Evolutionary conservation across 2,329 filamentous ascomycete genomes (phyloP), one percentile per base, ranked within the genome.

Genomic region (Microascus cirrosus): DNA sequence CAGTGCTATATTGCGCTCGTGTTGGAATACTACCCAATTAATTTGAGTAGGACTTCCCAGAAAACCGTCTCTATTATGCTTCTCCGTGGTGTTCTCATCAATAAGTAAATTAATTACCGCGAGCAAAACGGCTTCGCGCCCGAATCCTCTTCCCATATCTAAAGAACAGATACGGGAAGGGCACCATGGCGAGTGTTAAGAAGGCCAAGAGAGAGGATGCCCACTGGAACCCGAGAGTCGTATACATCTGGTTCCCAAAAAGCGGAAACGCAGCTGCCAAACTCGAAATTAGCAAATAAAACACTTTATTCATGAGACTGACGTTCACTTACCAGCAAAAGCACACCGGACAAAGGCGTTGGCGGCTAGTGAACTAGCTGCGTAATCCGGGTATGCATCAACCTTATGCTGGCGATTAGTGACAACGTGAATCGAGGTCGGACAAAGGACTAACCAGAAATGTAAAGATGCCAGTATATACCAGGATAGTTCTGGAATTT

Each of bases 391-490:
- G 70, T 92, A 91, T 22, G 87, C 86, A 68, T 90, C 88, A 63
- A 89, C 86, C 71, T 82, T 64, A 39, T 32, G 22, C 42, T 12
- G 34, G 36, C 54, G 53, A 34, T 32, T n/a, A 55, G 50, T 52
- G 24, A 52, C 5, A 32, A 52, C 24, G 25, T 20, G 25, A 32
- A 24, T 10, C 20, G 25, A 32, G 2, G 24, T 24, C n/a, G 42
- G 32, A 53, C 45, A 20, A 28, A 22, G 15, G 52, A 75, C 77
- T 74, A 73, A 95, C 39, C 39, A 45, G 39, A 18, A 45, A 96
- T 15, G 90, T 94, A 70, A 95, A 96, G 62, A 95, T 83, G 57
- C 90, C 89, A 59, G 83, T 86, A 71, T 89, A 96, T 32, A 87
- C 83, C 59, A 95, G 80, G 60, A 95, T 80, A 57, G 83, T 86